Conservation (phyloP, 2,329 filamentous ascomycete species). For the Exophiala spinifera region DNA sequence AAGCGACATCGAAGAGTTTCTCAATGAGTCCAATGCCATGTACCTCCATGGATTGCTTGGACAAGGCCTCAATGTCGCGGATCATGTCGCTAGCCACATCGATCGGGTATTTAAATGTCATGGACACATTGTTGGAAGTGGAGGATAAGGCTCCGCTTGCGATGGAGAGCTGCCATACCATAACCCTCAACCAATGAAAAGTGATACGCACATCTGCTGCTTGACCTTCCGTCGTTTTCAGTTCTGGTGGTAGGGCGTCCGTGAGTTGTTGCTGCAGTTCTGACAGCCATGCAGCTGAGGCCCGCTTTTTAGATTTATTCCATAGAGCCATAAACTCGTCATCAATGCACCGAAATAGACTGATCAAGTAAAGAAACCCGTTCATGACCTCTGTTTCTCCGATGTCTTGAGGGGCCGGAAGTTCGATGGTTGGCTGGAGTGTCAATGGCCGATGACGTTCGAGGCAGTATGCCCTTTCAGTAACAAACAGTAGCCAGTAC, state of each 20-base stretch:
- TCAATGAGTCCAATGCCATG: conserved; percentile 75
- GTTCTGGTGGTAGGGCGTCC: conserved; percentile 20
- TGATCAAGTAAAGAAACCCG: conserved; percentile 59
- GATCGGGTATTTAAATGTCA: conserved; percentile 62
- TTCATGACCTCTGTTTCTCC: conserved; percentile 54
- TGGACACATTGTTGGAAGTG: conserved; percentile 54
- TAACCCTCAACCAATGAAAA: conserved; percentile 67
- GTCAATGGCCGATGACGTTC: conserved; percentile 64
- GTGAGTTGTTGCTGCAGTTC: conserved; percentile 57
- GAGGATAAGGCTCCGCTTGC: conserved; percentile 65
- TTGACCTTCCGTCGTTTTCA: conserved; percentile 28
- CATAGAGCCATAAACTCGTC: conserved; percentile 62
- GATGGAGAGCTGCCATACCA: conserved; percentile 71
- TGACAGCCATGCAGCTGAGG: conserved; percentile 56
- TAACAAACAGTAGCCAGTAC: conserved; percentile 70
- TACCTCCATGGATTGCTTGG: conserved; percentile 69
- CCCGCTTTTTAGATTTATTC: conserved; percentile 62
- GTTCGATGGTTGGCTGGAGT: conserved; percentile 61
- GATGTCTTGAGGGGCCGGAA: conserved; percentile 57
- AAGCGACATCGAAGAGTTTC: conserved; percentile 75
- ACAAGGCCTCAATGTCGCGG: conserved; percentile 67
- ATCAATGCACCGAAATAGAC: conserved; percentile 65
- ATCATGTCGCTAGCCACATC: conserved; percentile 61
- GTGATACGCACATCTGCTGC: conserved; percentile 50
- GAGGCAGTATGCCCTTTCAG: conserved; percentile 68